Base-by-base conservation (phyloP, 352 stramenopile genomes). In the Peronospora belbahrii region DNA sequence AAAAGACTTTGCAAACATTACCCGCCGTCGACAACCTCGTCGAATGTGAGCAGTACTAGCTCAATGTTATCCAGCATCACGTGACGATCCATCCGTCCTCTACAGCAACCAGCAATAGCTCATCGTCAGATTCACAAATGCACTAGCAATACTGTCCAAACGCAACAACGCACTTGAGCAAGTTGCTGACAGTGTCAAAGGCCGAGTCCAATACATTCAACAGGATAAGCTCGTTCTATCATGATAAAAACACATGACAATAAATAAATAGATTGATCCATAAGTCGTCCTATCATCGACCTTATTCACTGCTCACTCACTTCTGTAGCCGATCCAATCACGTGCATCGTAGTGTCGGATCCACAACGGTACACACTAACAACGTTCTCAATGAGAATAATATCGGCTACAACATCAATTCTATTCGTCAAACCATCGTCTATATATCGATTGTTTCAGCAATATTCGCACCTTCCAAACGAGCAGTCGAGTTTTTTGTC, bases 51-150 rank as follows among this genome's bases (percentile, higher is more conserved):
- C 27, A 96, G 67, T 44, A 95, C 84, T 31, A 94, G 50, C 56
- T 96, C 85, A 37, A 96, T 90, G 69, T 95, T 95, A 63, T 95
- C 84, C 17, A 95, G 59, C 59, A 95, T 85, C 48, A 89, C 83
- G 46, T 92, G 74, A 34, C 82, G 80, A 48, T 95, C 84, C 57
- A 94, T 80, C 32, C 86, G 76, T 15, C 81, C 80, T 53, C 83
- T 89, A 48, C 10, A 44, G 2, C 18, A 32, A 15, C n/a, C 45
- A 22, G 17, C 17, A 47, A 36, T 20, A 42, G 4, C n/a, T 15
- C 11, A 28, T 4, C 6, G 13, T 30, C 13, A n/a, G 15, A 10
- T 11, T 19, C 15, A 23, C n/a, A 3, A 48, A 27, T 34, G 0
- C 2, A 28, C 14, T 8, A 54, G 8, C 14, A 40, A 11, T 4